Evolutionary conservation across 257 asterid species (phyloP), one percentile per base, ranked within the genome.

Genomic region (Ocimum tenuiflorum): DNA sequence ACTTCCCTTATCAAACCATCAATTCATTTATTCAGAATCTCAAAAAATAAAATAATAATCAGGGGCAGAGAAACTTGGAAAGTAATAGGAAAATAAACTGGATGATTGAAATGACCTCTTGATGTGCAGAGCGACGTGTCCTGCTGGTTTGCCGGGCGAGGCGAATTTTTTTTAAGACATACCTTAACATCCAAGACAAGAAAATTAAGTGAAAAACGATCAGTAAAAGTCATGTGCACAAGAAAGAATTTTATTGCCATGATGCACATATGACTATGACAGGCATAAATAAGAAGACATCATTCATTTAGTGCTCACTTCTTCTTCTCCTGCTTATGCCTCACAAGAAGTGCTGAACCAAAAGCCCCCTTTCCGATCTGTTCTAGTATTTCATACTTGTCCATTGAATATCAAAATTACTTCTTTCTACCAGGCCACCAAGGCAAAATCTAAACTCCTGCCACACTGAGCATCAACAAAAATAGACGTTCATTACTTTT

Each of bases 351-450:
- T 38, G 97, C 97, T 53, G 97, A 87, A 68, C 96, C 97, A 69
- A 91, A 91, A 31, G 97, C 96, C 50, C 97, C 97, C 79, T 88
- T 88, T 60, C 97, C 96, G 63, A 91, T 84, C 81, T 91, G 97
- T 80, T 91, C 97, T 68, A 91, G 73, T 41, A 88, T 63, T 75
- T 86, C 97, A 72, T 91, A 91, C 73, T 84, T 88, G 70, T 91
- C 97, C 97, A 86, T 84, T 41, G 73, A 64, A 57, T 65, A 53
- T 43, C n/a, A 23, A 64, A 46, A 58, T 59, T 17, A 49, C 64
- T 62, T 55, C 73, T 68, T 51, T 59, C 63, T 13, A 52, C 56
- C 53, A 65, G 43, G 13, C 49, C 47, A 43, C n/a, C 50, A 47
- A 39, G 19, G 62, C 27, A 38, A 57, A 68, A 48, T 23, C 60